These are phyloP conservation scores for Haplographium delicatum DNA, from an alignment of 495 filamentous ascomycete genomes.

Conservation along the genomic window DNA sequence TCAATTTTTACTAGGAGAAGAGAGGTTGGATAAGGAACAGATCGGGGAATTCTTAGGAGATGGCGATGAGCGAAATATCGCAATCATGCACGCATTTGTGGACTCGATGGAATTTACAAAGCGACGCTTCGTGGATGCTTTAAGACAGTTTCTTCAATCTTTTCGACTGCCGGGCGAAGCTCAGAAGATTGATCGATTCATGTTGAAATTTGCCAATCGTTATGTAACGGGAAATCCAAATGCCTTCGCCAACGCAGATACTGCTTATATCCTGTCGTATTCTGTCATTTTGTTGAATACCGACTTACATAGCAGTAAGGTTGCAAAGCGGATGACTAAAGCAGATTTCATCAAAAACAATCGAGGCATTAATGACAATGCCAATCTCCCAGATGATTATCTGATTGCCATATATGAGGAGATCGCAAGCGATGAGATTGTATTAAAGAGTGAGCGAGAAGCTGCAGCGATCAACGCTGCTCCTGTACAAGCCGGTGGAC, in stretches of 20 bases:
- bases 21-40: conserved; percentile 79
- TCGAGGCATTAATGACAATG: conserved; percentile 94
- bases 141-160: conserved; percentile 86
- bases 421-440: conserved; percentile 86
- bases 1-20: conserved; percentile 66
- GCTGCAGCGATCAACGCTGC: conserved; percentile 69
- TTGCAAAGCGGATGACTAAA: conserved; percentile 85
- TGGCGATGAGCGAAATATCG: conserved; percentile 84
- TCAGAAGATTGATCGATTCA: conserved; percentile 99
- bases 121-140: conserved; percentile 86
- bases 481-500: conserved; percentile 55
- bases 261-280: conserved; percentile 92
- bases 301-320: conserved; percentile 84
- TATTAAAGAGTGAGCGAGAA: conserved; percentile 86
- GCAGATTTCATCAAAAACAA: conserved; percentile 99
- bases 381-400: conserved; percentile 90
- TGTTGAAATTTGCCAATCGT: conserved; percentile 97
- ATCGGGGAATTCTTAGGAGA: conserved; percentile 96
- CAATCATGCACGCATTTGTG: conserved; percentile 97
- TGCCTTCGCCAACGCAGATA: conserved; percentile 97
- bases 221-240: conserved; percentile 94
- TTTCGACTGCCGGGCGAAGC: conserved; percentile 95
- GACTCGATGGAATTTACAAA: conserved; percentile 93
- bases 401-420: conserved; percentile 86
- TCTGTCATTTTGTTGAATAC: conserved; percentile 97